phyloP scores from a whole-genome alignment of 192 early-diverging fungal genomes.

The Rhizophagus clarus region DNA sequence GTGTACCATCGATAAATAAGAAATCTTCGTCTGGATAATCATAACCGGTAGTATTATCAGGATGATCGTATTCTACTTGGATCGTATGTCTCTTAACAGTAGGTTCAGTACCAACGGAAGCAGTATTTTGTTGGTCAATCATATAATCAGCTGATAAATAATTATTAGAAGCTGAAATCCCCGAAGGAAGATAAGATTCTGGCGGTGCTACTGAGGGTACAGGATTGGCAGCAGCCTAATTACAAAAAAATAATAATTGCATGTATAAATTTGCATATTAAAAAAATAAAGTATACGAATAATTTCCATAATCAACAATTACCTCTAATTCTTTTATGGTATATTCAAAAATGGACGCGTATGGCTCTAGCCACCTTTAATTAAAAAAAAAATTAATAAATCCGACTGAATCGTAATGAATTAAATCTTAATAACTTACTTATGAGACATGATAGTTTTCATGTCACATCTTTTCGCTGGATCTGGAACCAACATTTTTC shows the following conservation, averaged over 20 bases:
- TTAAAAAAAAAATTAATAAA: background rate
- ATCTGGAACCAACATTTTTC: slow-evolving; percentile 91
- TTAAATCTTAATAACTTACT: slow-evolving; percentile 31
- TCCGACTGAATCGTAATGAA: background rate
- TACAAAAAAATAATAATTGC: background rate
- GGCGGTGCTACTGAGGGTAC: background rate
- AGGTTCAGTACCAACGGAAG: background rate
- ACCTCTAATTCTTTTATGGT: slow-evolving; percentile 42
- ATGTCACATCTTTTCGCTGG: slow-evolving; percentile 75
- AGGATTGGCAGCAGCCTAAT: slow-evolving; percentile 25
- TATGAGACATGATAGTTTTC: slow-evolving; percentile 74
- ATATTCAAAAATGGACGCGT: slow-evolving; percentile 48
- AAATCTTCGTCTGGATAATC: slow-evolving; percentile 33
- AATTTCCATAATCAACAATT: background rate
- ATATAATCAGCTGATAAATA: slow-evolving; percentile 23
- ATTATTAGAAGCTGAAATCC: slow-evolving; percentile 7
- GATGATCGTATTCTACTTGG: slow-evolving; percentile 54
- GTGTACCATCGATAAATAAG: slow-evolving; percentile 31
- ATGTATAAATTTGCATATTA: background rate
- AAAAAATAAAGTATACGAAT: background rate
- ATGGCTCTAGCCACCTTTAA: slow-evolving; percentile 56
- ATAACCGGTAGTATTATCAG: slow-evolving; percentile 12
- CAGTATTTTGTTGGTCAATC: background rate
- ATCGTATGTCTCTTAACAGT: slow-evolving; percentile 59
- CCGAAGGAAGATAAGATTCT: slow-evolving; percentile 7